Evolutionary conservation across 495 filamentous ascomycete species (phyloP).

Genomic region (Penicillium cosmopolitanum): DNA sequence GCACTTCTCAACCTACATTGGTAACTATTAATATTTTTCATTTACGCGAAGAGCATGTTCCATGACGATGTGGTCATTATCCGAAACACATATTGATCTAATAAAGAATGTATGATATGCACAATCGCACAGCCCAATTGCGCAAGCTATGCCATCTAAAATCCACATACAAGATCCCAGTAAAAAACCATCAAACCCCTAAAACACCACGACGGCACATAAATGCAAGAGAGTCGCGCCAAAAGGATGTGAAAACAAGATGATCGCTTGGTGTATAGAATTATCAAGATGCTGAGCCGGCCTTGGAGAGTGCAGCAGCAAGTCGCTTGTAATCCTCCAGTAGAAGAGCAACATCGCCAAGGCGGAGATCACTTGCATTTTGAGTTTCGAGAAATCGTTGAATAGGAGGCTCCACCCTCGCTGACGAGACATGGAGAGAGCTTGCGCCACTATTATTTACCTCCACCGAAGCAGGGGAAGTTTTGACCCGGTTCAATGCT

Average conservation of each 20-base stretch:
- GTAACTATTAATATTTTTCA: background rate
- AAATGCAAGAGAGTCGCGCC: slow-evolving; percentile 13
- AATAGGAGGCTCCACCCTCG: slow-evolving; percentile 70
- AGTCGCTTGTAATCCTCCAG: slow-evolving; percentile 87
- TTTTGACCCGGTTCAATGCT: slow-evolving; percentile 34
- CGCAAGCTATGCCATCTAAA: slow-evolving; percentile 14
- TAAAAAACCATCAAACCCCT: slow-evolving; percentile 14
- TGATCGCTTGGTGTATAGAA: background rate
- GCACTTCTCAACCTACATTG: background rate
- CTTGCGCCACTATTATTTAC: slow-evolving; percentile 20
- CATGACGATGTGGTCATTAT: background rate
- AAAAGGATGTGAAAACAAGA: background rate
- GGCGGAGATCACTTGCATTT: slow-evolving; percentile 73
- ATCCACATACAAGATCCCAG: slow-evolving; percentile 18
- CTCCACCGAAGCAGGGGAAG: slow-evolving; percentile 31
- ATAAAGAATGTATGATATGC: slow-evolving; percentile 23
- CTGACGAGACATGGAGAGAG: slow-evolving; percentile 18
- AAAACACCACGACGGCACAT: slow-evolving; percentile 19
- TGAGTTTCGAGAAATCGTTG: slow-evolving; percentile 80
- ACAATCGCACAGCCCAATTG: slow-evolving; percentile 14
- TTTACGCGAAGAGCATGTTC: background rate
- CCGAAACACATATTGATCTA: background rate
- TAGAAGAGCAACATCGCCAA: slow-evolving; percentile 81
- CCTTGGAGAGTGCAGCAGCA: slow-evolving; percentile 49
- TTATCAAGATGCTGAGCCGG: slow-evolving; percentile 35